Evolutionary conservation across 345 rosid species (phyloP).

Genomic region (Eucalyptus sp.): DNA sequence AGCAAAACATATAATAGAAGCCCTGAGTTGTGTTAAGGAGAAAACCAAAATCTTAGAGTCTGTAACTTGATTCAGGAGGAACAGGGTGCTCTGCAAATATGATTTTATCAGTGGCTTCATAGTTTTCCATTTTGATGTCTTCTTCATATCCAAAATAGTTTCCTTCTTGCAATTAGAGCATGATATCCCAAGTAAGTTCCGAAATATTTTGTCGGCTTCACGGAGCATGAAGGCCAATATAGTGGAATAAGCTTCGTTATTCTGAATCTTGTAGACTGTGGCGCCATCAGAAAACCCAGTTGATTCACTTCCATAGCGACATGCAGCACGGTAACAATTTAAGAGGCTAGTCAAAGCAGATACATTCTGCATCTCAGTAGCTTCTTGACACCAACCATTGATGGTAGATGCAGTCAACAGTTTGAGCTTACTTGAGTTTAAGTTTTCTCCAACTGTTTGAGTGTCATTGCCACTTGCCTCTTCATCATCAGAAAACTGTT

Average conservation of each 20-base stretch:
- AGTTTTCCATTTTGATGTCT: slow-evolving; percentile 56
- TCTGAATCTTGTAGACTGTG: slow-evolving; percentile 7
- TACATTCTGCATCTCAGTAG: slow-evolving; percentile 39
- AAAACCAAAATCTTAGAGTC: slow-evolving; percentile 55
- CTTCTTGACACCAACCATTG: slow-evolving; percentile 30
- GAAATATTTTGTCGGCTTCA: slow-evolving; percentile 56
- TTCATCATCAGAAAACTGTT: slow-evolving; percentile 39
- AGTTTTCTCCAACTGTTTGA: slow-evolving; percentile 15
- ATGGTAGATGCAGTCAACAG: slow-evolving; percentile 35
- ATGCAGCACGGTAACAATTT: slow-evolving; percentile 76
- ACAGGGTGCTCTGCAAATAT: slow-evolving; percentile 61
- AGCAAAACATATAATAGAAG: slow-evolving; percentile 41
- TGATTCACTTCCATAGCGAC: slow-evolving; percentile 58
- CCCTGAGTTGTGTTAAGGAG: slow-evolving; percentile 44
- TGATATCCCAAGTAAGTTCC: slow-evolving; percentile 51
- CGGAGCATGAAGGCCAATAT: slow-evolving; percentile 48
- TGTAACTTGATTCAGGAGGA: slow-evolving; percentile 51
- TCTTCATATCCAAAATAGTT: slow-evolving; percentile 52
- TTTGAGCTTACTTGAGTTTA: slow-evolving; percentile 9
- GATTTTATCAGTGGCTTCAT: slow-evolving; percentile 63
- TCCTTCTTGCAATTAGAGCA: slow-evolving; percentile 38
- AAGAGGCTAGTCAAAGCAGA: slow-evolving; percentile 48
- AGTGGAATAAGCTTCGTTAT: slow-evolving; percentile 36
- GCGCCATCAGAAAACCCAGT: slow-evolving; percentile 4
- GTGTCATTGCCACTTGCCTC: slow-evolving; percentile 20